Percentiles rank a stretch among this genome's conserved stretches.
Conservation (phyloP, 148 eudicot species). For the Drosera capensis region DNA sequence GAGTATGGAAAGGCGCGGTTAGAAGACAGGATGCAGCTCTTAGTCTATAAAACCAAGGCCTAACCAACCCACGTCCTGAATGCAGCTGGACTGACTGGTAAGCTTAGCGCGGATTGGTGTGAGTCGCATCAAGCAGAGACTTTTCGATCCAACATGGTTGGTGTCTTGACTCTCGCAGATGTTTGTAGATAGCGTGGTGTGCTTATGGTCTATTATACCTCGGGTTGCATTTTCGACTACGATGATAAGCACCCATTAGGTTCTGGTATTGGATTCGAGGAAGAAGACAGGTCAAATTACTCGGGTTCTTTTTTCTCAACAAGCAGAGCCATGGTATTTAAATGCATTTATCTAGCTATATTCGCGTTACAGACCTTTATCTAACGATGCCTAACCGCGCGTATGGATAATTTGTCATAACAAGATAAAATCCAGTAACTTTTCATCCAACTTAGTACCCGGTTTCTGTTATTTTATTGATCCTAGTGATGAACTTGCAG, state of each 20-base stretch:
- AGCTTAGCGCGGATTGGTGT: slow-evolving; percentile 16
- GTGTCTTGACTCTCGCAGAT: slow-evolving; percentile 17
- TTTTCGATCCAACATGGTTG: slow-evolving; percentile 12
- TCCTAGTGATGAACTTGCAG: too few relatives aligned
- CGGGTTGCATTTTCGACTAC: slow-evolving; percentile 18
- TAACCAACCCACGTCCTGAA: slow-evolving; percentile 17
- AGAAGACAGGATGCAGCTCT: slow-evolving; percentile 11
- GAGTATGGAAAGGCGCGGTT: slow-evolving; percentile 37
- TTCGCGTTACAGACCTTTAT: too few relatives aligned
- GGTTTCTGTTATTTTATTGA: too few relatives aligned
- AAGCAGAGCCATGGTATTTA: slow-evolving; percentile 20
- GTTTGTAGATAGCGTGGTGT: slow-evolving; percentile 18
- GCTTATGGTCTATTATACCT: slow-evolving; percentile 13
- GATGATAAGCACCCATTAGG: slow-evolving; percentile 14
- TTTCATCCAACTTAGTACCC: too few relatives aligned
- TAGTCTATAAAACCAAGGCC: slow-evolving; percentile 9
- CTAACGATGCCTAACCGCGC: too few relatives aligned
- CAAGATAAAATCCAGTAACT: too few relatives aligned
- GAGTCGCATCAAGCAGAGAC: slow-evolving; percentile 15
- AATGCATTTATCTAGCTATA: too few relatives aligned
- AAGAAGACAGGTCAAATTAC: slow-evolving; percentile 18
- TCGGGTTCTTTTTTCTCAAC: slow-evolving; percentile 16
- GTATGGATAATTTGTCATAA: too few relatives aligned
- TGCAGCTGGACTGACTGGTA: slow-evolving; percentile 20
- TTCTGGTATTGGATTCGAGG: slow-evolving; percentile 17